These are phyloP conservation scores for Irpex sp. DNA, from an alignment of 1,284 basidiomycete genomes.

Conservation along the genomic window DNA sequence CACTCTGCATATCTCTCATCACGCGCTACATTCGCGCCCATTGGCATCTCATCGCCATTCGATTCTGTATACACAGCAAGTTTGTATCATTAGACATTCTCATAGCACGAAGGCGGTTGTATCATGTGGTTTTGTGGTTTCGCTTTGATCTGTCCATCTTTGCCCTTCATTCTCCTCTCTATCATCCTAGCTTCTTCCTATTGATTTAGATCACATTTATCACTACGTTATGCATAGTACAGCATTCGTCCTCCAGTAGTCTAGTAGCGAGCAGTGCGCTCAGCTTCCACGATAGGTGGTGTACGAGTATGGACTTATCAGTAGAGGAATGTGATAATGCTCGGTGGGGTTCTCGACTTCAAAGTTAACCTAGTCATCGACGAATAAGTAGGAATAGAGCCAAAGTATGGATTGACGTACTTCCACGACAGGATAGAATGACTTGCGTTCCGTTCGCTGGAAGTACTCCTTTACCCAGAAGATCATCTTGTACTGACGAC, in stretches of 20 bases:
- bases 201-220: not conserved
- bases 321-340: constrained; percentile 88
- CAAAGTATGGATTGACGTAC: constrained; percentile 34
- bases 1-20: not conserved
- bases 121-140: not conserved
- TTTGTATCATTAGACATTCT: not conserved
- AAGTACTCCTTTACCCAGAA: constrained; percentile 88
- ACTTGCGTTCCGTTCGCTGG: constrained; percentile 52
- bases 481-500: constrained; percentile 77
- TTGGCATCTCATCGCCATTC: not conserved
- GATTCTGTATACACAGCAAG: not conserved
- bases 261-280: constrained; percentile 25
- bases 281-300: constrained; percentile 87
- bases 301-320: constrained; percentile 90
- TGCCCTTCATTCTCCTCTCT: not conserved
- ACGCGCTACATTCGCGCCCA: not conserved
- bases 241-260: not conserved
- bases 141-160: not conserved
- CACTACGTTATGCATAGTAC: not conserved
- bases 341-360: constrained; percentile 64
- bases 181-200: not conserved
- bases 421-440: constrained; percentile 90
- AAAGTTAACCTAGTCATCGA: constrained; percentile 64
- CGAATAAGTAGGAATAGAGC: not conserved
- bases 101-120: not conserved